Evolutionary conservation across 2,329 filamentous ascomycete genomes (phyloP).

Genomic region (Ceratocystis destructans): DNA sequence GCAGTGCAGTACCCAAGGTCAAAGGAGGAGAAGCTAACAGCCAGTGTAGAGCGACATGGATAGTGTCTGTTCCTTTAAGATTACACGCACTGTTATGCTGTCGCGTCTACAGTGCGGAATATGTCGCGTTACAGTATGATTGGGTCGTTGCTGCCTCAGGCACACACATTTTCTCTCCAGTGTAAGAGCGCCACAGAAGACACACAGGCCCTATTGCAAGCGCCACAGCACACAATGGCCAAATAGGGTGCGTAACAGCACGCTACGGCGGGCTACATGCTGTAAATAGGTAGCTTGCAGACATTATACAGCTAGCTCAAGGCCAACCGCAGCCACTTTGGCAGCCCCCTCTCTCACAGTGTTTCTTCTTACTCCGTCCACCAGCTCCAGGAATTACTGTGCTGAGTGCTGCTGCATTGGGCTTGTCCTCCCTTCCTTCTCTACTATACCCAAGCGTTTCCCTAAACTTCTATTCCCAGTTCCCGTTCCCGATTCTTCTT

Average conservation of each 20-base stretch:
- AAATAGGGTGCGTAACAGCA: not conserved
- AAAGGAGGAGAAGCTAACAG: not conserved
- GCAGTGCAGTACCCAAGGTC: not conserved
- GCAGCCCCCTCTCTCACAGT: conserved; percentile 1
- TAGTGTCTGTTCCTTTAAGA: not conserved
- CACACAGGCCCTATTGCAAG: conserved; percentile 2
- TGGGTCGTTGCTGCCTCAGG: conserved; percentile 15
- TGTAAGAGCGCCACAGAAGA: not conserved
- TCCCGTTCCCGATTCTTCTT: not conserved
- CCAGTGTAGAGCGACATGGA: not conserved
- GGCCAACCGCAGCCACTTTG: not conserved
- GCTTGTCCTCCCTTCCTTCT: not conserved
- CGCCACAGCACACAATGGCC: conserved; percentile 5
- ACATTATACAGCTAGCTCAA: too few relatives aligned
- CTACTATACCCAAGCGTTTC: conserved; percentile 1
- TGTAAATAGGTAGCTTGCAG: too few relatives aligned
- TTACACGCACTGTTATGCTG: not conserved
- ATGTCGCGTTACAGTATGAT: conserved; percentile 1
- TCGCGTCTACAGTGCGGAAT: conserved; percentile 4
- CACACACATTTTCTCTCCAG: not conserved
- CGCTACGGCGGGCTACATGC: too few relatives aligned
- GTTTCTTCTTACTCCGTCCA: not conserved
- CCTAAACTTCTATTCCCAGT: not conserved
- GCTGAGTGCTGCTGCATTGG: conserved; percentile 9
- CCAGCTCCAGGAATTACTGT: not conserved